A percentile compares a stretch with the other conserved stretches of the same genome.
These are phyloP conservation scores for Pythium aphanidermatum DNA, from an alignment of 352 stramenopile genomes.

Conservation along the genomic window DNA sequence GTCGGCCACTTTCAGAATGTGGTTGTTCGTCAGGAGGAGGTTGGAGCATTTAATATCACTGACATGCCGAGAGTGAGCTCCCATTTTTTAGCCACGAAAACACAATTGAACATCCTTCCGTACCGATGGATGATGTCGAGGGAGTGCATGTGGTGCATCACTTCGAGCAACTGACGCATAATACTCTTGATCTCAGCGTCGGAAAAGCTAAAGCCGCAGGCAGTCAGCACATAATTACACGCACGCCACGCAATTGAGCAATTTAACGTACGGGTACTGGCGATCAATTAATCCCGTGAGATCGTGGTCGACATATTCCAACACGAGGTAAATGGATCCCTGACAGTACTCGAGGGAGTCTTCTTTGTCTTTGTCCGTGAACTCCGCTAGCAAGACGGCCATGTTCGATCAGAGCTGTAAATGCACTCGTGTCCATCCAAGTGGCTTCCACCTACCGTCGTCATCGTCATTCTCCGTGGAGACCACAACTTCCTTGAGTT, in stretches of 20 bases:
- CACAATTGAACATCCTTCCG: background rate
- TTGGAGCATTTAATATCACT: conserved; percentile 94
- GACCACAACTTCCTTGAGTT: conserved; percentile 95
- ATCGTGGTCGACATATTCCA: conserved; percentile 88
- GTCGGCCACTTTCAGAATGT: conserved; percentile 82
- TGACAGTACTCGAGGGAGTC: conserved; percentile 80
- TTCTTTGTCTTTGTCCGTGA: conserved; percentile 83
- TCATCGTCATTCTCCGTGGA: conserved; percentile 82
- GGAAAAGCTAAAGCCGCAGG: conserved; percentile 73
- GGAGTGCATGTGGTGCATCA: conserved; percentile 86
- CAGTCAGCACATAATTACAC: background rate
- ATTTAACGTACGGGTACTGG: conserved; percentile 68
- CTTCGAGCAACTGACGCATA: conserved; percentile 81
- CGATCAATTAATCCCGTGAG: conserved; percentile 84
- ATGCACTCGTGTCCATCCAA: too few relatives aligned
- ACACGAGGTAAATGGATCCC: conserved; percentile 82
- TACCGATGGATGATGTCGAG: conserved; percentile 85
- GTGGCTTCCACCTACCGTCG: conserved; percentile 53
- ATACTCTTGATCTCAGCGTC: conserved; percentile 85
- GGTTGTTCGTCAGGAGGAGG: conserved; percentile 66
- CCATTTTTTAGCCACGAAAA: background rate
- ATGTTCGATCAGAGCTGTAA: too few relatives aligned
- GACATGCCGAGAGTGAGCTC: background rate
- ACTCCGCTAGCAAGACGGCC: conserved; percentile 64
- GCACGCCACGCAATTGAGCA: background rate